Base-by-base conservation (phyloP, 2,329 filamentous ascomycete genomes). In the Trichoderma sp. region DNA sequence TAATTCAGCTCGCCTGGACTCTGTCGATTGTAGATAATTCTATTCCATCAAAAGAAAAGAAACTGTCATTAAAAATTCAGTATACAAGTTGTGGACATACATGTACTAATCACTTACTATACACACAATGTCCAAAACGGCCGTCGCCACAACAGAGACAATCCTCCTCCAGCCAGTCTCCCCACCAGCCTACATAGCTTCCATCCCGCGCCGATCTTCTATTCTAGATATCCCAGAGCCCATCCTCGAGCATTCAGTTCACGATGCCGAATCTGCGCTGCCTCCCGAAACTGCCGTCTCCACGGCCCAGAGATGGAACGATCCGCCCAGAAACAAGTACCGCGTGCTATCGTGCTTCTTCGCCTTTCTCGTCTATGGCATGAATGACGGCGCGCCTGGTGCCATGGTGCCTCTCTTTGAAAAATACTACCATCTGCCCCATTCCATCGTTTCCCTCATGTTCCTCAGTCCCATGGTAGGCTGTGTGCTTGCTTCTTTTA, bases 401-500 rank as follows among this genome's bases (percentile, higher is more conserved):
- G 67, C 67, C 42, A 68, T 68, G 67, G 60, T 68, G 13, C 68
- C 70, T 5, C 66, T 74, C 68, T 69, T 76, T 19, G 72, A 71
- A 59, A 64, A 42, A 12, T 74, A 81, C 65, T 84, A 84, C 70
- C 34, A 69, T 27, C 76, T 84, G 3, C 76, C 74, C 5, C 81
- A 84, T 54, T 72, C 80, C 1, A 75, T 77, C 19, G 81, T 83
- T 0, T 83, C 82, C 2, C 73, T 80, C 7, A 74, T 83, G 19
- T 84, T 84, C 67, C 76, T 84, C 4, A 76, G 77, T 1, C 75
- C 75, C 0, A 80, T 81, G 2, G 61, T 79, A 0, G 83, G 83
- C 19, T 84, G 84, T 69, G 72, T 83, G 8, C 19, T 76, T 0
- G 80, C 80, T 0, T 81, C 82, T 0, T 75, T 78, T 29, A 73